A percentile compares a stretch with the other conserved stretches of the same genome.
phyloP scores from a whole-genome alignment of 345 rosid genomes.

The Aegle marmelos region DNA sequence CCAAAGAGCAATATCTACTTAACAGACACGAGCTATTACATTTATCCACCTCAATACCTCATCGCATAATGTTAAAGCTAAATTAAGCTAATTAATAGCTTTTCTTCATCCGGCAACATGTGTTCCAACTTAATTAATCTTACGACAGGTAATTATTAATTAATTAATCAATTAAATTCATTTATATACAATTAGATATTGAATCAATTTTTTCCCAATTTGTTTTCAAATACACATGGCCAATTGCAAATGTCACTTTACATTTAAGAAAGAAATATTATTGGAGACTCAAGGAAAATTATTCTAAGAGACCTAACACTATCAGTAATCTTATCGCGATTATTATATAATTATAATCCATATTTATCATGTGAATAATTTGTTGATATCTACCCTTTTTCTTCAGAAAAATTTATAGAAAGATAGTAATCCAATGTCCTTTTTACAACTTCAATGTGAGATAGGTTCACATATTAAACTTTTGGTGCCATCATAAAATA shows the following conservation, averaged over 20 bases:
- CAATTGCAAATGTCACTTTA: not conserved
- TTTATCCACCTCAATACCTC: too few relatives aligned
- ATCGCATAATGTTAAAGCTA: not conserved
- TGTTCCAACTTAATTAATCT: not conserved
- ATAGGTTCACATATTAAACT: too few relatives aligned
- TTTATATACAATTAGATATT: not conserved
- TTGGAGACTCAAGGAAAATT: too few relatives aligned
- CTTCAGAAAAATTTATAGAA: too few relatives aligned
- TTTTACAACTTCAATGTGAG: too few relatives aligned
- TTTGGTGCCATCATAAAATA: too few relatives aligned
- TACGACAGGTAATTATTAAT: not conserved
- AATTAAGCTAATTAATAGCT: not conserved
- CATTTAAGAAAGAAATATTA: not conserved
- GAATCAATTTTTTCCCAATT: not conserved
- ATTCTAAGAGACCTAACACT: not conserved
- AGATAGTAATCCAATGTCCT: too few relatives aligned
- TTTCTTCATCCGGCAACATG: not conserved
- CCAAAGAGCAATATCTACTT: too few relatives aligned
- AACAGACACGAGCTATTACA: too few relatives aligned
- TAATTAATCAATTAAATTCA: not conserved
- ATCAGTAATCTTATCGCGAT: not conserved
- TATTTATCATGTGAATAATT: not conserved
- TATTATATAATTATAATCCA: not conserved
- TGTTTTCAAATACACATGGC: not conserved
- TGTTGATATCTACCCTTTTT: not conserved